phyloP scores from a whole-genome alignment of 495 filamentous ascomycete genomes.

The Xylaria sp. region DNA sequence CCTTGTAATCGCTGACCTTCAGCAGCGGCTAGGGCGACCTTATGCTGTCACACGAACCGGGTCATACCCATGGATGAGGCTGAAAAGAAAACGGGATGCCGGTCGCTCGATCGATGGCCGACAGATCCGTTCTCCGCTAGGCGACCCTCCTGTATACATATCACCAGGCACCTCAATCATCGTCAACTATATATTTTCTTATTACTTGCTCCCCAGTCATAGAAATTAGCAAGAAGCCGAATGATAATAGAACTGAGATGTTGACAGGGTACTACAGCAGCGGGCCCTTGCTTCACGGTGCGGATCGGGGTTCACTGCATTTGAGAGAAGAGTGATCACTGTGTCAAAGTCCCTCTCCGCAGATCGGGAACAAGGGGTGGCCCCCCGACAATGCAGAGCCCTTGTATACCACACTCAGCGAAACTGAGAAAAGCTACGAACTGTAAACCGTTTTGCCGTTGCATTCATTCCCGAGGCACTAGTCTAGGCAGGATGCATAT shows the following conservation, averaged over 20 bases:
- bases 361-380: slow-evolving; percentile 11
- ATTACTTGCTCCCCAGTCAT: neutral
- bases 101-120: slow-evolving; percentile 18
- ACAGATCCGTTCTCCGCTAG: neutral
- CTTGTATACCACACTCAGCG: slow-evolving; percentile 2
- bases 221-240: neutral
- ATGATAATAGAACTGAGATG: neutral
- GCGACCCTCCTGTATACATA: neutral
- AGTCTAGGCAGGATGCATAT: neutral
- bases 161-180: neutral
- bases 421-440: neutral
- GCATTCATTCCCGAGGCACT: neutral
- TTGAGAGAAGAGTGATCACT: neutral
- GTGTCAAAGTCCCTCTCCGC: slow-evolving; percentile 8
- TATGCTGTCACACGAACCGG: neutral
- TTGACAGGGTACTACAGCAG: slow-evolving; percentile 9
- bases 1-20: slow-evolving; percentile 1
- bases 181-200: neutral
- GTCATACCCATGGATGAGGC: slow-evolving; percentile 21
- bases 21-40: neutral
- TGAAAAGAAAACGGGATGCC: slow-evolving; percentile 6
- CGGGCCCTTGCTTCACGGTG: slow-evolving; percentile 3
- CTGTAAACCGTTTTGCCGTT: neutral
- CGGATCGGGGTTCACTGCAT: slow-evolving; percentile 6
- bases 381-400: neutral